phyloP scores from a whole-genome alignment of 768 basidiomycete genomes.

The Botryobasidium botryosum region DNA sequence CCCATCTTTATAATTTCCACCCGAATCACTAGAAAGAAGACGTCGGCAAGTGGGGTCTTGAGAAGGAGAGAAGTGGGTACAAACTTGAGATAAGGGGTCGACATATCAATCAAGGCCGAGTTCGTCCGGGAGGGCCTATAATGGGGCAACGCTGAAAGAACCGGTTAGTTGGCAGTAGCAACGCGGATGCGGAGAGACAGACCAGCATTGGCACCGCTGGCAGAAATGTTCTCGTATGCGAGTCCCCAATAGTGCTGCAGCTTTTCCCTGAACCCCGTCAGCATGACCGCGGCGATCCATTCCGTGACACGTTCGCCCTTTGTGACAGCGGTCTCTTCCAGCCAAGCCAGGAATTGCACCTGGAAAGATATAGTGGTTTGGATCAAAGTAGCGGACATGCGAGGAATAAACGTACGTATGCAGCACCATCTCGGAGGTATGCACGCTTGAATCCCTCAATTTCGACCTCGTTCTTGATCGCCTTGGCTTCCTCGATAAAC shows the following conservation, averaged over 20 bases:
- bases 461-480: constrained; percentile 78
- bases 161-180: not conserved
- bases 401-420: constrained; percentile 35
- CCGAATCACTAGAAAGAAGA: constrained; percentile 53
- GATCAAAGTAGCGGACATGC: not conserved
- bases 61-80: constrained; percentile 9
- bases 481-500: constrained; percentile 58
- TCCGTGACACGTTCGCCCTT: constrained; percentile 69
- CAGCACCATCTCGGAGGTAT: constrained; percentile 79
- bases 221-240: constrained; percentile 82
- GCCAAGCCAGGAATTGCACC: constrained; percentile 67
- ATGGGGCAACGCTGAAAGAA: constrained; percentile 60
- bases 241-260: constrained; percentile 65
- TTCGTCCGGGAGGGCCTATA: constrained; percentile 59
- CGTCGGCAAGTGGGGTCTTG: constrained; percentile 8
- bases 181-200: constrained; percentile 1
- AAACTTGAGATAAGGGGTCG: constrained; percentile 60
- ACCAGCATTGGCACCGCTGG: constrained; percentile 75
- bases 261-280: constrained; percentile 58
- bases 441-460: constrained; percentile 68
- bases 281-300: constrained; percentile 75
- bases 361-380: not conserved
- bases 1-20: constrained; percentile 78
- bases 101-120: constrained; percentile 57
- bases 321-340: constrained; percentile 60